These are phyloP conservation scores for Termitomyces heimii DNA, from an alignment of 768 basidiomycete genomes.

Conservation along the genomic window DNA sequence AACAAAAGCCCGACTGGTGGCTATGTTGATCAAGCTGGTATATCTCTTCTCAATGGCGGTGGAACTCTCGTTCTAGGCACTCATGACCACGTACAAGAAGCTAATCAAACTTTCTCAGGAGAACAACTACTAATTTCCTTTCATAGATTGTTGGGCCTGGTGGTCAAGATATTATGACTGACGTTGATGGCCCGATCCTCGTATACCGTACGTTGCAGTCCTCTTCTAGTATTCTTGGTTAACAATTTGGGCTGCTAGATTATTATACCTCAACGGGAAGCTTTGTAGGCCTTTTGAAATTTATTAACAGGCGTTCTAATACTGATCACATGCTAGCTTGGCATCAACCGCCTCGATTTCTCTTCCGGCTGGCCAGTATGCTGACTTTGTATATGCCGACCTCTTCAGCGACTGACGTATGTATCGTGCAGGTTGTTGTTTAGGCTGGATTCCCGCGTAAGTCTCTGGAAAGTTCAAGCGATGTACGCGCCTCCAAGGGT, in stretches of 20 bases:
- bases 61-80: slow-evolving; percentile 44
- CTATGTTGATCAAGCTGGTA: slow-evolving; percentile 42
- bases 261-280: slow-evolving; percentile 44
- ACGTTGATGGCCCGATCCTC: slow-evolving; percentile 40
- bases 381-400: not conserved
- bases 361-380: slow-evolving; percentile 45
- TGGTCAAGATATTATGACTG: slow-evolving; percentile 43
- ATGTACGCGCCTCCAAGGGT: not conserved
- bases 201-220: slow-evolving; percentile 37
- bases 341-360: slow-evolving; percentile 43
- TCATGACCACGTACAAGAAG: slow-evolving; percentile 32
- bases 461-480: not conserved
- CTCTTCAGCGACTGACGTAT: not conserved
- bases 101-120: not conserved
- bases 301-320: not conserved
- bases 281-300: slow-evolving; percentile 24
- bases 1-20: slow-evolving; percentile 32
- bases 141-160: slow-evolving; percentile 47
- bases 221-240: not conserved
- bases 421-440: not conserved
- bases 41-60: slow-evolving; percentile 39
- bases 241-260: slow-evolving; percentile 22
- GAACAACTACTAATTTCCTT: not conserved
- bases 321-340: slow-evolving; percentile 21
- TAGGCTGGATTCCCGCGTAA: not conserved